Evolutionary conservation across 2,329 filamentous ascomycete genomes (phyloP), one percentile per base, ranked within the genome.

Genomic region (Plenodomus tracheiphilus): DNA sequence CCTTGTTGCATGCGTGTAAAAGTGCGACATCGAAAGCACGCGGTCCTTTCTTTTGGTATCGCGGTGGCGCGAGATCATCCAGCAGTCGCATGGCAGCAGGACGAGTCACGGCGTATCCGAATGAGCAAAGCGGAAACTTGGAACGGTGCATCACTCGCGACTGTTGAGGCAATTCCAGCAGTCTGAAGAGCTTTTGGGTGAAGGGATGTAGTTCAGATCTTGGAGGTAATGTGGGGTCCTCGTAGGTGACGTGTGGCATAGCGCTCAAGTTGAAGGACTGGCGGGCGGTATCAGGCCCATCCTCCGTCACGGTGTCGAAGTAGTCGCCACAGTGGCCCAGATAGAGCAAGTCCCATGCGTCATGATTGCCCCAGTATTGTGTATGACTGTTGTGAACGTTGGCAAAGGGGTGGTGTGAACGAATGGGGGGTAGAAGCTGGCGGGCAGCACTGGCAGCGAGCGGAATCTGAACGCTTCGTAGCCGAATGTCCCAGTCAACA

Each of bases 281-380:
- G 36, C 47, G 47, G 28, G 59, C 59, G 4, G 60, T 64, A 9
- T 53, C 58, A 4, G 58, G 59, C 5, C 69, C 69, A 25, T 69
- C 48, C 55, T 66, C 57, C 2, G 67, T 64, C 35, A 72, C 59
- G n/a, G 59, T 52, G 20, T 68, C 61, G 36, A 72, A 71, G 46
- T 73, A 73, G 61, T 77, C 75, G 47, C 74, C 74, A 59, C 75
- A 77, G 51, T 76, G 74, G 39, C 75, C 75, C 13, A 77, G 66
- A 50, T 76, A 77, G 21, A 77, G 65, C 11, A 77, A 53, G 32
- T 77, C 75, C 75, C 75, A 77, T 13, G 63, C 56, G 17, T 55
- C 54, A 15, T 68, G 64, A 46, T 69, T 55, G 50, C 74, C 74
- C 72, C 74, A 77, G 56, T 75, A 76, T 47, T 68, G 65, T 6